Conservation (phyloP, 805 yeast genomes). For the Vanderwaltozyma tropicalis region DNA sequence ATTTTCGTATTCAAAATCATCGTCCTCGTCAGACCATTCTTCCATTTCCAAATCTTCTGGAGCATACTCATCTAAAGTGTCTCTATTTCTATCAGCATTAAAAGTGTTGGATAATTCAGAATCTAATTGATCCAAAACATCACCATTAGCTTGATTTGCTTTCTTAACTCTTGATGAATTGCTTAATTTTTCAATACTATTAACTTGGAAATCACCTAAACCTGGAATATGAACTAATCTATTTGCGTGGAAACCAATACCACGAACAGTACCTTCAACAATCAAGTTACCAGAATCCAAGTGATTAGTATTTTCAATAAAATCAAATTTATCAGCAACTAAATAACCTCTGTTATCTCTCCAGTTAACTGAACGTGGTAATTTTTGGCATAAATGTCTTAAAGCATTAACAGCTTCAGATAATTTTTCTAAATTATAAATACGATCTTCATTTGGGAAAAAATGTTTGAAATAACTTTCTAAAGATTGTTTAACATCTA, state of each 20-base stretch:
- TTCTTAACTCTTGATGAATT: constrained; percentile 23
- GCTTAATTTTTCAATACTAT: constrained; percentile 45
- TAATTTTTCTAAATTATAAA: constrained; percentile 56
- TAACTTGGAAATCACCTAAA: constrained; percentile 77
- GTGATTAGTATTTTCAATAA: constrained; percentile 15
- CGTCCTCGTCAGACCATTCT: constrained; percentile 28
- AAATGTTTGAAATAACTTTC: constrained; percentile 61
- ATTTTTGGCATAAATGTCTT: constrained; percentile 71
- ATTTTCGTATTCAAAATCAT: constrained; percentile 26
- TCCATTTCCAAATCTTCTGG: constrained; percentile 45
- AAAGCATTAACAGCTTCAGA: constrained; percentile 66
- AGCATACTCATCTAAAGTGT: constrained; percentile 48
- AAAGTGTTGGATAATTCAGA: constrained; percentile 17
- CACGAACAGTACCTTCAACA: constrained; percentile 80
- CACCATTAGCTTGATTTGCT: constrained; percentile 3
- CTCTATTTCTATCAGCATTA: constrained; percentile 37
- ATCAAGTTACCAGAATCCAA: constrained; percentile 34
- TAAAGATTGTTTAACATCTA: constrained; percentile 55
- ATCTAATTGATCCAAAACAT: constrained; percentile 10
- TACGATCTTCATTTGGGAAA: constrained; percentile 70
- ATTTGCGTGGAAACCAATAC: constrained; percentile 69
- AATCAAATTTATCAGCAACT: constrained; percentile 53
- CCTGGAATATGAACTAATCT: constrained; percentile 81
- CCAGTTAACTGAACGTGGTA: constrained; percentile 82
- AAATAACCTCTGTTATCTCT: constrained; percentile 87